Evolutionary conservation across 2,329 filamentous ascomycete genomes (phyloP), one percentile per base, ranked within the genome.

Genomic region (Ceratocystis colombiana): DNA sequence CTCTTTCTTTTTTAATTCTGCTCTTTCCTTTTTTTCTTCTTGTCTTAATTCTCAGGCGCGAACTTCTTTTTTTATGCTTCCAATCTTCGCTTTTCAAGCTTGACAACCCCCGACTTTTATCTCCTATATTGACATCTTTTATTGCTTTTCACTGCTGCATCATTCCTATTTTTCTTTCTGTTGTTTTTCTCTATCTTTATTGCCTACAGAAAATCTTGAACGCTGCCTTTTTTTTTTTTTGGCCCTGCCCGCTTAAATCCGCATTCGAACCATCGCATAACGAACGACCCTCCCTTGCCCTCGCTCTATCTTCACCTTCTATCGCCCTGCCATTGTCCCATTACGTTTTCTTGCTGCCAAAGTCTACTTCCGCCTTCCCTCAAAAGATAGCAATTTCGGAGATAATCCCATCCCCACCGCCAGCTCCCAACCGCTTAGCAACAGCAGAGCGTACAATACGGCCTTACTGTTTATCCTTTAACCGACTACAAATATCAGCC

Each of bases 71-170:
- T 64, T n/a, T 22, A 25, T 53, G 25, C 44, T 57, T 55, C 41
- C 45, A 41, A 30, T 30, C 70, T 73, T 61, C 72, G 69, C 22
- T 53, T n/a, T 55, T 28, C 45, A 7, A 55, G 7, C 41, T 22
- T 62, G 37, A 22, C 20, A 17, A 45, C 6, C 61, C 6, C n/a
- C 22, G 15, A 37, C 5, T 25, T 46, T 46, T 25, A 62, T 62
- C 37, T 41, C 5, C 25, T 62, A 8, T 46, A 62, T 62, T 44
- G 41, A 5, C 20, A 22, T 45, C n/a, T n/a, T 64, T 37, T 30
- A 20, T 33, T 62, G 17, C 28, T 62, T 33, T 33, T 61, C 33
- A 25, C 20, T 48, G 5, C 45, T 22, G 17, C 12, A 28, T 62
- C n/a, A n/a, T 33, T 50, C 20, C 48, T 50, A 8, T 48, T 30